A percentile compares a stretch with the other conserved stretches of the same genome.
phyloP scores from a whole-genome alignment of 306 rosid genomes.

The Oxytropis ochrocephala region DNA sequence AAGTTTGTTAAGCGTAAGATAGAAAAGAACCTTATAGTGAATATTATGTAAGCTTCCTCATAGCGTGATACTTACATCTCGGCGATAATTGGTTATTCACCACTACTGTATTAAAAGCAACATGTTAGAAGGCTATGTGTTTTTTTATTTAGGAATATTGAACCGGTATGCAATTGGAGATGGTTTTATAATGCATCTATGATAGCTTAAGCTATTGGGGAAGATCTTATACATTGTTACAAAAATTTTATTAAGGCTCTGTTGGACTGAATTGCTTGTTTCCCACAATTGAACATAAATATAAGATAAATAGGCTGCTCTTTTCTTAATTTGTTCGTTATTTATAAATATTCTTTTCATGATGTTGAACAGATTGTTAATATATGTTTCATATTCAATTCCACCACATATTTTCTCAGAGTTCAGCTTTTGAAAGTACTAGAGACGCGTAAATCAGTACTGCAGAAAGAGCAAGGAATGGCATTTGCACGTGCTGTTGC shows the following conservation, averaged over 20 bases:
- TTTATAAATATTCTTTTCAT: conserved; percentile 9
- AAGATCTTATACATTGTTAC: background rate
- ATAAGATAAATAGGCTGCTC: background rate
- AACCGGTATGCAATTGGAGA: background rate
- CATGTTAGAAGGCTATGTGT: background rate
- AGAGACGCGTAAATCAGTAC: conserved; percentile 79
- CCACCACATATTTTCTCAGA: conserved; percentile 35
- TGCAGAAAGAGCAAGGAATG: conserved; percentile 99
- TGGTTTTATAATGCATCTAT: background rate
- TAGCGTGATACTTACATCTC: background rate
- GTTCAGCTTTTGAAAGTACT: conserved; percentile 90
- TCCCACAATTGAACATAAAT: background rate
- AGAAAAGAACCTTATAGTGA: background rate
- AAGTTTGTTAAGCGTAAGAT: background rate
- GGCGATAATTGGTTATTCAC: background rate
- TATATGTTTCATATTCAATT: conserved; percentile 7
- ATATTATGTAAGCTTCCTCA: background rate
- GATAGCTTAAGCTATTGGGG: background rate
- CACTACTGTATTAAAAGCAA: background rate
- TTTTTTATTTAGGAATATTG: background rate
- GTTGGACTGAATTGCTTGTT: background rate
- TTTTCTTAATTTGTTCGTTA: background rate
- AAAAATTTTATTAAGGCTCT: background rate
- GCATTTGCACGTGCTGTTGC: conserved; percentile 99
- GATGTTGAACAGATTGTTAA: background rate